Conservation (phyloP, 2,329 filamentous ascomycete species). For the Aspergillus pseudoglaucus region DNA sequence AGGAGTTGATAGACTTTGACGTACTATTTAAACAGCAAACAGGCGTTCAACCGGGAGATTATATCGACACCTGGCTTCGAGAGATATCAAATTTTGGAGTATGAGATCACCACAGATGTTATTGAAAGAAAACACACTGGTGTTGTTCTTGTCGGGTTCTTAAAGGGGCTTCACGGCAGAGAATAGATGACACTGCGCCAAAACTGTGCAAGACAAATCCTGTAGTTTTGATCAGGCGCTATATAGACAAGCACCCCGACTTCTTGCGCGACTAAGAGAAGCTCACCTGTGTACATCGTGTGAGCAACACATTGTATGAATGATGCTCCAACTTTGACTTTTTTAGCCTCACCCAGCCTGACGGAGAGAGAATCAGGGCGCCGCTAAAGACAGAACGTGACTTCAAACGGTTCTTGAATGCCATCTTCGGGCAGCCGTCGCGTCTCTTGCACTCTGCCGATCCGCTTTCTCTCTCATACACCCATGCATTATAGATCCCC, state of each 20-base stretch:
- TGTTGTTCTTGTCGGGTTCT: constrained; percentile 61
- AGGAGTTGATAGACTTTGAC: constrained; percentile 61
- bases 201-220: constrained; percentile 56
- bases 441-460: constrained; percentile 8
- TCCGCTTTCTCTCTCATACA: constrained; percentile 11
- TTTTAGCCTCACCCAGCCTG: background rate
- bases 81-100: constrained; percentile 56
- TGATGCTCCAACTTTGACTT: constrained; percentile 20
- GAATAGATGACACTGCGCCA: constrained; percentile 52
- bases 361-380: background rate
- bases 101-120: constrained; percentile 51
- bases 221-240: constrained; percentile 60
- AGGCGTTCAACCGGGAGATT: constrained; percentile 53
- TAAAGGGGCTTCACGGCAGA: constrained; percentile 56
- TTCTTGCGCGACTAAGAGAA: constrained; percentile 17
- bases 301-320: constrained; percentile 29
- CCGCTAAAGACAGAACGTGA: constrained; percentile 13
- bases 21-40: constrained; percentile 47
- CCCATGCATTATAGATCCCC: constrained; percentile 13
- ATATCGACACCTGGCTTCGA: constrained; percentile 53
- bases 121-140: constrained; percentile 41
- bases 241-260: constrained; percentile 24
- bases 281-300: constrained; percentile 10
- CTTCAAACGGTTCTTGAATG: constrained; percentile 12
- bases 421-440: constrained; percentile 10